Evolutionary conservation across 1,139 yeast genomes (phyloP).

Genomic region (Eremothecium coryli): DNA sequence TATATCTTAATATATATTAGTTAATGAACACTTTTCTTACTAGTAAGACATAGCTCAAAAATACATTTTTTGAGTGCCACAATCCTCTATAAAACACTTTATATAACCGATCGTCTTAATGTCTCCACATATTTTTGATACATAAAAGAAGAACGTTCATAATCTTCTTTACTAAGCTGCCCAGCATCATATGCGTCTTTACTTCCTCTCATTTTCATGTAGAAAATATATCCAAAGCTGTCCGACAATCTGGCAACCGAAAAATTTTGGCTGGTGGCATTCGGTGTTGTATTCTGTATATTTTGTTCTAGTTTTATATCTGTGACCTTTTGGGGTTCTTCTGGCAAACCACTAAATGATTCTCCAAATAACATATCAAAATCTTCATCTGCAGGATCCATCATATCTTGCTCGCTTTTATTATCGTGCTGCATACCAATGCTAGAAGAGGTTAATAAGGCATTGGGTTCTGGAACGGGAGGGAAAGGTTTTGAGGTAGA

Average conservation of each 20-base stretch:
- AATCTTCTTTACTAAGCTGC: conserved; percentile 16
- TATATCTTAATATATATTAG: conserved; percentile 1
- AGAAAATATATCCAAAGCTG: conserved; percentile 21
- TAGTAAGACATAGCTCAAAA: no score
- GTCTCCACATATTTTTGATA: conserved; percentile 23
- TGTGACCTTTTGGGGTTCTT: conserved; percentile 9
- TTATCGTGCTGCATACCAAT: background rate
- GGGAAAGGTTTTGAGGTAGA: conserved; percentile 2
- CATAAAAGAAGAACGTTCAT: conserved; percentile 16
- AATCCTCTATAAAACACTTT: no score
- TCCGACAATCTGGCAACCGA: background rate
- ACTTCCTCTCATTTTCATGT: conserved; percentile 1
- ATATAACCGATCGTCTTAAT: conserved; percentile 25
- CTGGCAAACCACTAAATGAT: conserved; percentile 7
- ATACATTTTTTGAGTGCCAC: conserved; percentile 1
- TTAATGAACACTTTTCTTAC: conserved; percentile 4
- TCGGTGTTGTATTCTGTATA: background rate
- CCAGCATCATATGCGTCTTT: conserved; percentile 15
- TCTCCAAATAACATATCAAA: conserved; percentile 31
- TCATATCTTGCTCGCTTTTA: conserved; percentile 13
- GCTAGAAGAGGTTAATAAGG: background rate
- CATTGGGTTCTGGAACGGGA: background rate
- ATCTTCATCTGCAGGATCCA: conserved; percentile 26
- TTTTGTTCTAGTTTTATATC: conserved; percentile 2
- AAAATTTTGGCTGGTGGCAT: background rate